Conservation (phyloP, 148 eudicot genomes). For the Chenopodium formosanum region DNA sequence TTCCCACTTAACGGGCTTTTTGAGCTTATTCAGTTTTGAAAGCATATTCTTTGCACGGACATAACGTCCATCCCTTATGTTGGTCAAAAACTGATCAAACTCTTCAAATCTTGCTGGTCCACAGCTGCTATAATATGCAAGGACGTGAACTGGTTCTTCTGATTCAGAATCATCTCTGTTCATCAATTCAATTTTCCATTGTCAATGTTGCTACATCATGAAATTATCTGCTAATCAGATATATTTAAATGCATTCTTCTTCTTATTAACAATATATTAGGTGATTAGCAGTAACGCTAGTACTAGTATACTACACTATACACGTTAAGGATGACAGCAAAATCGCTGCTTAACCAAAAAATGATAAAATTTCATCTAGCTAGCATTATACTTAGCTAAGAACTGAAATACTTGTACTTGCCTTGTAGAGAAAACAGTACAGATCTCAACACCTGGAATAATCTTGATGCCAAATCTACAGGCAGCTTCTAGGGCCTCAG, state of each 20-base stretch:
- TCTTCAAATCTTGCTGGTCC: slow-evolving; percentile 65
- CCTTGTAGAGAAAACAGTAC: slow-evolving; percentile 75
- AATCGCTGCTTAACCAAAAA: neutral
- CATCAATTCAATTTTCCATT: slow-evolving; percentile 4
- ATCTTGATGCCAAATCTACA: slow-evolving; percentile 78
- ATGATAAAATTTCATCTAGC: neutral
- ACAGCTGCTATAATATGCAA: slow-evolving; percentile 90
- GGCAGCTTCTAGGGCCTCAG: slow-evolving; percentile 87
- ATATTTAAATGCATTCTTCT: neutral
- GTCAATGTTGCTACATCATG: slow-evolving; percentile 9
- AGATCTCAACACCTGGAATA: slow-evolving; percentile 95
- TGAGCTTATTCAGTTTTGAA: slow-evolving; percentile 63
- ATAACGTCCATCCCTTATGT: slow-evolving; percentile 87
- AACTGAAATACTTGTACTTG: slow-evolving; percentile 29
- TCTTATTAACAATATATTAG: neutral
- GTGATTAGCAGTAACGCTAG: neutral
- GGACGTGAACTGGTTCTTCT: slow-evolving; percentile 94
- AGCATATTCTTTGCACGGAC: slow-evolving; percentile 83
- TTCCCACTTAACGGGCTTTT: slow-evolving; percentile 85
- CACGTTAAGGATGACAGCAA: neutral
- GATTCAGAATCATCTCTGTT: slow-evolving; percentile 63
- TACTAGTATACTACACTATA: neutral
- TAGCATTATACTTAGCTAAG: neutral
- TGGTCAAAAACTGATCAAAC: slow-evolving; percentile 64
- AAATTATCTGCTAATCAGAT: neutral